These are phyloP conservation scores for Rhizophora mangle DNA, from an alignment of 345 rosid genomes.

Conservation along the genomic window DNA sequence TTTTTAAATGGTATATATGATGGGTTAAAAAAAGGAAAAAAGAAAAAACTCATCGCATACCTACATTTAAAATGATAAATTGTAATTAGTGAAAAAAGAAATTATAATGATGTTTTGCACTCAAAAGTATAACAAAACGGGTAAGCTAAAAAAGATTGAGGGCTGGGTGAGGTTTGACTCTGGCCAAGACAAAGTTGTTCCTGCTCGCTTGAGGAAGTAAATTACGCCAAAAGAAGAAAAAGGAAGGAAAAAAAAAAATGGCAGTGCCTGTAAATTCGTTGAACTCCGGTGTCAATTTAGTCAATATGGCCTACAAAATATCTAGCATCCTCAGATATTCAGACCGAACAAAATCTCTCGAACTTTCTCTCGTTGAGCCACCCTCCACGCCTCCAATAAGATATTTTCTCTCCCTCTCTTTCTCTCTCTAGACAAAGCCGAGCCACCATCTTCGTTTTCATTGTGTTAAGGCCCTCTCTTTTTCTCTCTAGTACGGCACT, in stretches of 20 bases:
- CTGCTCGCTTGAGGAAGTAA: neutral
- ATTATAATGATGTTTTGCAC: no score
- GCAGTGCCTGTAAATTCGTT: conserved; percentile 27
- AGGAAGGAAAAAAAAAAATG: conserved; percentile 9
- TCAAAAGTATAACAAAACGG: no score
- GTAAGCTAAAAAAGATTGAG: no score
- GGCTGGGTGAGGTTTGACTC: neutral
- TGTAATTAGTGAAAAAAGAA: no score
- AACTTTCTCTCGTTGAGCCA: conserved; percentile 31
- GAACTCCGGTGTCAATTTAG: conserved; percentile 5
- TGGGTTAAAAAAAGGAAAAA: no score
- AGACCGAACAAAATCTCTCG: conserved; percentile 36
- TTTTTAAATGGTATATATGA: no score
- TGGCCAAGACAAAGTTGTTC: neutral
- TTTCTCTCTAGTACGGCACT: neutral
- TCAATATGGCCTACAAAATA: conserved; percentile 24
- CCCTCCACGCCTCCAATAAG: conserved; percentile 9
- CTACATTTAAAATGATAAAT: no score
- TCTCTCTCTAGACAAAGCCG: neutral
- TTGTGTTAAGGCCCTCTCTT: no score
- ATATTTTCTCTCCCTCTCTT: conserved; percentile 35
- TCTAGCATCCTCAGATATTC: conserved; percentile 16
- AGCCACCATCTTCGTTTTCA: neutral
- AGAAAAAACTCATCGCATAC: no score
- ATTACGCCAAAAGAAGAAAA: neutral